Conservation (phyloP, 345 rosid species). For the Camelina laxa region DNA sequence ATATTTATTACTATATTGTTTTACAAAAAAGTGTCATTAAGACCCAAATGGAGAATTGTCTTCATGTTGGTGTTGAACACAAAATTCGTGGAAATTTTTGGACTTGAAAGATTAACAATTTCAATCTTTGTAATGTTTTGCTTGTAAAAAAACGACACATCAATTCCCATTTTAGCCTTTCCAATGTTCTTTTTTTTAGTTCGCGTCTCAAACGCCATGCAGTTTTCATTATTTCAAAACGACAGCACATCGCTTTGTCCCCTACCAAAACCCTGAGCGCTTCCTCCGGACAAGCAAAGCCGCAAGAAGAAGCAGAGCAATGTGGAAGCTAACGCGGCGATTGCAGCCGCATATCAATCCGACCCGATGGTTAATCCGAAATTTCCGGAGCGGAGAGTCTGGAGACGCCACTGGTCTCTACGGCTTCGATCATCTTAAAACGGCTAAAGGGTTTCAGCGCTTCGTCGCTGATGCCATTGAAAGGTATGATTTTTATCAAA, state of each 20-base stretch:
- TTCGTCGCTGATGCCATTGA: slow-evolving; percentile 93
- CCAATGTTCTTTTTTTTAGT: neutral
- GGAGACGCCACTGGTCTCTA: slow-evolving; percentile 77
- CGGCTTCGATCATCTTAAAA: slow-evolving; percentile 72
- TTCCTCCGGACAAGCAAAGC: slow-evolving; percentile 23
- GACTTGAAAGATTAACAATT: neutral
- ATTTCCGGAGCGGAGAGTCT: slow-evolving; percentile 42
- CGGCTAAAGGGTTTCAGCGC: slow-evolving; percentile 77
- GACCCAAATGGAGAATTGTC: neutral
- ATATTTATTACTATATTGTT: no score
- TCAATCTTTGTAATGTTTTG: no score
- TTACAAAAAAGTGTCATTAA: no score
- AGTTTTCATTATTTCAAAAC: neutral
- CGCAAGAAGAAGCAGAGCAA: slow-evolving; percentile 29
- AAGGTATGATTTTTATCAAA: slow-evolving; percentile 50
- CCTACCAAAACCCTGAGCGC: slow-evolving; percentile 25
- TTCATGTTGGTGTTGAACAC: neutral
- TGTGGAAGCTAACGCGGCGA: slow-evolving; percentile 50
- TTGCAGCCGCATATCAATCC: slow-evolving; percentile 35
- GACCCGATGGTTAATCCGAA: slow-evolving; percentile 40
- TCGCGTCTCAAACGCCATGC: neutral
- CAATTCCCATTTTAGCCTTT: neutral
- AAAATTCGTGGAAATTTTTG: neutral
- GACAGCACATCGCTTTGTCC: neutral
- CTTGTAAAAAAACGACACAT: neutral